Evolutionary conservation across 306 rosid species (phyloP).

Genomic region (Inga laurina): DNA sequence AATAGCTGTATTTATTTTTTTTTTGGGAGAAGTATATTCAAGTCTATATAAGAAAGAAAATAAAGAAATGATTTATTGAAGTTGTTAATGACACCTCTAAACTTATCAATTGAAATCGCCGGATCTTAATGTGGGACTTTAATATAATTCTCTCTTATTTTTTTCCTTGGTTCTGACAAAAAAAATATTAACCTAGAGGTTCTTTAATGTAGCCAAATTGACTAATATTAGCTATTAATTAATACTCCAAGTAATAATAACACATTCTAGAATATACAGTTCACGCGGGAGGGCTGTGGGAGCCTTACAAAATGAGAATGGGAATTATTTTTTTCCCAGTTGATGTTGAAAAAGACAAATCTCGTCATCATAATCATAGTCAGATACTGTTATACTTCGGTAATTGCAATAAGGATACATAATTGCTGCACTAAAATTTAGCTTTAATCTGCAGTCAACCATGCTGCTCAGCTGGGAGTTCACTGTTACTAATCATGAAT

Average conservation of each 20-base stretch:
- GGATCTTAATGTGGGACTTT: too few relatives aligned
- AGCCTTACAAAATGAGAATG: slow-evolving; percentile 29
- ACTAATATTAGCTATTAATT: background rate
- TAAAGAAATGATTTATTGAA: too few relatives aligned
- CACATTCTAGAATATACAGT: slow-evolving; percentile 18
- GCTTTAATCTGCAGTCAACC: slow-evolving; percentile 52
- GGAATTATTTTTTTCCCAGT: background rate
- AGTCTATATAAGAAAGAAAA: too few relatives aligned
- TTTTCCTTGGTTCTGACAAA: slow-evolving; percentile 12
- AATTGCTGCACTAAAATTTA: slow-evolving; percentile 40
- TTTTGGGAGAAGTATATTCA: too few relatives aligned
- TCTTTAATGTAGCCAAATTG: background rate
- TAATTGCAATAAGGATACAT: slow-evolving; percentile 48
- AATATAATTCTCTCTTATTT: background rate
- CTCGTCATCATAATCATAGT: slow-evolving; percentile 44
- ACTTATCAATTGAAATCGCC: too few relatives aligned
- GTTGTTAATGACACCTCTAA: too few relatives aligned
- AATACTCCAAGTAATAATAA: background rate
- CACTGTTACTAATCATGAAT: slow-evolving; percentile 41
- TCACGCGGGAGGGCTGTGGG: slow-evolving; percentile 27
- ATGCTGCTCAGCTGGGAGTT: slow-evolving; percentile 44
- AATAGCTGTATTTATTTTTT: slow-evolving; percentile 12
- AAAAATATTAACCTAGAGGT: background rate
- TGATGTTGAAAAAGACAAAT: slow-evolving; percentile 24
- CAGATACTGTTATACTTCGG: slow-evolving; percentile 37